Evolutionary conservation across 805 yeast species (phyloP).

Genomic region (Nematodospora valgi): DNA sequence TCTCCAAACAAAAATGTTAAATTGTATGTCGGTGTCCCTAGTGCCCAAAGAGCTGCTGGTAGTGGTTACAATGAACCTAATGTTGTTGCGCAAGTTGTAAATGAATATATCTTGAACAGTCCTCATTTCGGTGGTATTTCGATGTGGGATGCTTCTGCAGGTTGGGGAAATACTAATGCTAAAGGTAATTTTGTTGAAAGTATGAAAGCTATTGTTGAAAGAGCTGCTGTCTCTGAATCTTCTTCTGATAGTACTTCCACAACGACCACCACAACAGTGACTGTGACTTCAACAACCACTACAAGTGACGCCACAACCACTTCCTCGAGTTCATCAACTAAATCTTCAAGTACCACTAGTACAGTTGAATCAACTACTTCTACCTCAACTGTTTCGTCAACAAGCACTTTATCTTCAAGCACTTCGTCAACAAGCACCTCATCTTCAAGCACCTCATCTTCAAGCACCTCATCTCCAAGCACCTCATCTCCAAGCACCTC

Average conservation of each 20-base stretch:
- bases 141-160: slow-evolving; percentile 81
- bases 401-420: slow-evolving; percentile 2
- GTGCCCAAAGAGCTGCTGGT: slow-evolving; percentile 27
- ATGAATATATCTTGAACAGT: slow-evolving; percentile 13
- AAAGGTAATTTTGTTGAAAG: slow-evolving; percentile 27
- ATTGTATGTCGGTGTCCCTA: slow-evolving; percentile 36
- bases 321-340: slow-evolving; percentile 5
- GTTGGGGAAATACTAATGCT: slow-evolving; percentile 22
- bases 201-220: slow-evolving; percentile 41
- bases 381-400: slow-evolving; percentile 1
- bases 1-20: slow-evolving; percentile 31
- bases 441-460: slow-evolving; percentile 4
- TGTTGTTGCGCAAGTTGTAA: slow-evolving; percentile 17
- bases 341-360: slow-evolving; percentile 7
- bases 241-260: slow-evolving; percentile 2
- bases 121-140: slow-evolving; percentile 62
- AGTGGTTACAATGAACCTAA: slow-evolving; percentile 26
- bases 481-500: slow-evolving; percentile 6
- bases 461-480: slow-evolving; percentile 4
- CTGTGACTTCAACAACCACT: slow-evolving; percentile 6
- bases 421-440: slow-evolving; percentile 1
- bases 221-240: slow-evolving; percentile 9
- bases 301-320: slow-evolving; percentile 4
- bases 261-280: slow-evolving; percentile 8
- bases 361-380: slow-evolving; percentile 6